Percentiles rank a stretch among this genome's conserved stretches.
phyloP scores from a whole-genome alignment of 768 basidiomycete genomes.

The Paxillus rubicundulus region DNA sequence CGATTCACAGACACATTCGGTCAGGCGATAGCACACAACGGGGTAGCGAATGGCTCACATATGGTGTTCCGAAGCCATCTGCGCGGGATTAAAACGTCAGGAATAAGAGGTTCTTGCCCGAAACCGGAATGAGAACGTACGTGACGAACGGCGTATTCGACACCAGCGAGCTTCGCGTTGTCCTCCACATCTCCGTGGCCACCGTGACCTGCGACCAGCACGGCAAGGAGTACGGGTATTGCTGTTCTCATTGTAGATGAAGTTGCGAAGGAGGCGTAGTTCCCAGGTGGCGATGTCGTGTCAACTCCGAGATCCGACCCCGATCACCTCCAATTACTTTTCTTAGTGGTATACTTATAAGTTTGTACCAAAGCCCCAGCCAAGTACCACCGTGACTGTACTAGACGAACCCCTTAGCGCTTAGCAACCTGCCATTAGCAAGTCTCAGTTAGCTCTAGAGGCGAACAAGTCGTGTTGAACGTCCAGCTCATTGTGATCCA shows the following conservation, averaged over 20 bases:
- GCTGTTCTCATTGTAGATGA: slow-evolving; percentile 45
- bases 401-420: no score
- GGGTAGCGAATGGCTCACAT: slow-evolving; percentile 47
- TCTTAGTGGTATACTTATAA: no score
- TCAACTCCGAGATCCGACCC: no score
- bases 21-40: neutral
- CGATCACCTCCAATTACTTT: no score
- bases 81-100: slow-evolving; percentile 18
- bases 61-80: slow-evolving; percentile 92
- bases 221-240: slow-evolving; percentile 38
- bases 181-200: slow-evolving; percentile 56
- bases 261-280: neutral
- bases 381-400: no score
- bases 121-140: slow-evolving; percentile 49
- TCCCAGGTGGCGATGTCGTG: neutral
- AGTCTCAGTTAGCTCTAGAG: no score
- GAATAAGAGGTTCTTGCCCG: neutral
- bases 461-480: neutral
- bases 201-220: slow-evolving; percentile 52
- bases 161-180: slow-evolving; percentile 49
- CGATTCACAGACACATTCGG: neutral
- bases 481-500: neutral
- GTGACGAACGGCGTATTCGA: slow-evolving; percentile 82
- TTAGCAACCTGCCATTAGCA: no score
- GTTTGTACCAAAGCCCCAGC: no score